Percentiles rank a stretch among this genome's conserved stretches.
phyloP scores from a whole-genome alignment of 257 asterid genomes.

The Lantana camara region DNA sequence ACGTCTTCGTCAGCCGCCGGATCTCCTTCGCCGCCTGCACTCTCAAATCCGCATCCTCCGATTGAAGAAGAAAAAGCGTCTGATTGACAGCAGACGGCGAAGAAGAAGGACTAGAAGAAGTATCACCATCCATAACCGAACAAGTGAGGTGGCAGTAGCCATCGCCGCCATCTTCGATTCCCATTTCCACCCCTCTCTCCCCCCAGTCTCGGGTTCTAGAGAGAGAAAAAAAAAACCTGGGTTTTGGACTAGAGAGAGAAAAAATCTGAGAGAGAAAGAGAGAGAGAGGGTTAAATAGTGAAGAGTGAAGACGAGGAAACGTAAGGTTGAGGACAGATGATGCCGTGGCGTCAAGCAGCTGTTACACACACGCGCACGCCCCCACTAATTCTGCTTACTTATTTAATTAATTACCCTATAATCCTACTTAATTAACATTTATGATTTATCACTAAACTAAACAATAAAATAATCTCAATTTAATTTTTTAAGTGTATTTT shows the following conservation, averaged over 20 bases:
- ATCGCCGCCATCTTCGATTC: conserved; percentile 23
- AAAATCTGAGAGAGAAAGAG: conserved; percentile 3
- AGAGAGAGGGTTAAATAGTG: conserved; percentile 6
- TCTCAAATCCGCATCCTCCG: conserved; percentile 45
- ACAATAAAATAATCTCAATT: too few species aligned
- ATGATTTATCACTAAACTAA: too few species aligned
- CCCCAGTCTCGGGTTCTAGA: conserved; percentile 9
- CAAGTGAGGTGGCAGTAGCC: conserved; percentile 25
- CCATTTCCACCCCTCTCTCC: conserved; percentile 33
- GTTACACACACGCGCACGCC: conserved; percentile 12
- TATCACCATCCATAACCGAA: conserved; percentile 34
- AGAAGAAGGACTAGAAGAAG: conserved; percentile 31
- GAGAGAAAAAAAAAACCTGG: conserved; percentile 17
- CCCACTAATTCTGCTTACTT: too few species aligned
- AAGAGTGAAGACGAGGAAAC: conserved; percentile 22
- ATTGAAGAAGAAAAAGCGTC: conserved; percentile 55
- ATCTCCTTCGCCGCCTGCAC: conserved; percentile 82
- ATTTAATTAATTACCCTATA: too few species aligned
- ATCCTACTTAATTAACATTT: too few species aligned
- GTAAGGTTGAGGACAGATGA: conserved; percentile 43
- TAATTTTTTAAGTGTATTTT: too few species aligned
- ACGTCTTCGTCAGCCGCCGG: conserved; percentile 84
- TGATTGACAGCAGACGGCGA: conserved; percentile 43
- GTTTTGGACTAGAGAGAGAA: conserved; percentile 2
- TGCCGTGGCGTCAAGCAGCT: conserved; percentile 67